Conservation (phyloP, 2,329 filamentous ascomycete genomes). For the Orbilia ellipsospora region DNA sequence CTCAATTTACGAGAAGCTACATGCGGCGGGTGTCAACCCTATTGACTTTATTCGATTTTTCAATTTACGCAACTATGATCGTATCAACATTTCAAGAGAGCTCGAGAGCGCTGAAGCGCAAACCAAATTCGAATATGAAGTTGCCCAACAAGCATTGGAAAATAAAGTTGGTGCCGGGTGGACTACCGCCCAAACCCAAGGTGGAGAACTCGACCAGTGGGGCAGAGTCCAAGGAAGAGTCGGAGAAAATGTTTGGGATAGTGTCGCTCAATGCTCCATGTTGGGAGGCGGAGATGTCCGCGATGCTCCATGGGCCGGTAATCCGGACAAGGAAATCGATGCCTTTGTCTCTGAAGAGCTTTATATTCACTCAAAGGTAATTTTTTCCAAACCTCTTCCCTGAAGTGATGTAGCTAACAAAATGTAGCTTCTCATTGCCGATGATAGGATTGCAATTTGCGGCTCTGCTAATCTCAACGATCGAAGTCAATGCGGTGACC, state of each 20-base stretch:
- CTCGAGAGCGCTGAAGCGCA: constrained; percentile 72
- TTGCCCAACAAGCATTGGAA: constrained; percentile 61
- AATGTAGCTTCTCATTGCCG: constrained; percentile 75
- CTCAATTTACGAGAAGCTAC: constrained; percentile 79
- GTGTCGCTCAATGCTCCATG: constrained; percentile 85
- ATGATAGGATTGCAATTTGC: constrained; percentile 83
- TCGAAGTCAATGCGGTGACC: constrained; percentile 80
- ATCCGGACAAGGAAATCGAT: constrained; percentile 69
- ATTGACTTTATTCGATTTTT: constrained; percentile 82
- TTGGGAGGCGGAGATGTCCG: constrained; percentile 77
- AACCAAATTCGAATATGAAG: constrained; percentile 76
- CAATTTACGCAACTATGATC: constrained; percentile 85
- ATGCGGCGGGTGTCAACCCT: constrained; percentile 74
- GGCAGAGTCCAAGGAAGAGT: constrained; percentile 71
- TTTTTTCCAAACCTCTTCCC: constrained; percentile 27
- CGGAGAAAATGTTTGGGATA: constrained; percentile 74
- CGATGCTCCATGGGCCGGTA: constrained; percentile 68
- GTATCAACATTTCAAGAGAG: constrained; percentile 76
- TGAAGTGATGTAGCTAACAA: constrained; percentile 4
- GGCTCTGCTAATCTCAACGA: constrained; percentile 79
- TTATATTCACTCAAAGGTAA: constrained; percentile 73
- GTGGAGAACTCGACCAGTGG: constrained; percentile 75
- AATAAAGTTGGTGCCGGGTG: constrained; percentile 61
- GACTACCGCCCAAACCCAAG: constrained; percentile 60
- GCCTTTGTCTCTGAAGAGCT: constrained; percentile 73